phyloP scores from a whole-genome alignment of 345 rosid genomes.

The Salix dunnii region DNA sequence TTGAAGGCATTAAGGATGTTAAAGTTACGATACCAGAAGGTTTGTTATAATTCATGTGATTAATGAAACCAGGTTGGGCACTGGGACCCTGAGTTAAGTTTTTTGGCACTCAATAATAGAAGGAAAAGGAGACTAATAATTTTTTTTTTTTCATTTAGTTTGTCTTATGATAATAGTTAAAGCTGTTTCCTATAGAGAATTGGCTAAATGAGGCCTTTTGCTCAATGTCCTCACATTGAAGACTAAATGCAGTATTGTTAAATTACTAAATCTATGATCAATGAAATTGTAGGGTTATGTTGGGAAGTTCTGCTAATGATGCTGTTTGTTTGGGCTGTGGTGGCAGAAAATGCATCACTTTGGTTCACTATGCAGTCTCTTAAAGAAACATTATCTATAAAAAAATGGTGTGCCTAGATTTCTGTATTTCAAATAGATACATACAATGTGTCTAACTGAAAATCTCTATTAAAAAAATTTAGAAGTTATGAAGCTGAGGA shows the following conservation, averaged over 20 bases:
- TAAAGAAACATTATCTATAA: not conserved
- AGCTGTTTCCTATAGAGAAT: not conserved
- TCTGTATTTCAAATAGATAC: not conserved
- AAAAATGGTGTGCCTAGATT: not conserved
- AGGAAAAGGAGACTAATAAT: constrained; percentile 9
- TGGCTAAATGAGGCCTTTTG: not conserved
- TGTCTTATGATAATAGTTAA: constrained; percentile 6
- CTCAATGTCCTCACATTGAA: too few relatives aligned
- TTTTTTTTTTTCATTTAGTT: not conserved
- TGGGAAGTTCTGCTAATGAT: too few relatives aligned
- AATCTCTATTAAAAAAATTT: not conserved
- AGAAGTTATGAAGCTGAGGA: not conserved
- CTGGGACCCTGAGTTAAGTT: not conserved
- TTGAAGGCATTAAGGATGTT: constrained; percentile 69
- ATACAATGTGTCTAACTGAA: not conserved
- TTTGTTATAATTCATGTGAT: constrained; percentile 30
- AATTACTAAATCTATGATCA: too few relatives aligned
- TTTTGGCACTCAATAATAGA: not conserved
- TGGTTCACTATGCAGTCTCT: not conserved
- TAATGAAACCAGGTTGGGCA: not conserved
- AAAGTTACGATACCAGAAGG: constrained; percentile 76
- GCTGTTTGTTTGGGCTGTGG: too few relatives aligned
- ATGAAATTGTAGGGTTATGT: too few relatives aligned
- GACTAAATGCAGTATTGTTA: too few relatives aligned
- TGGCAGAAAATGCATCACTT: too few relatives aligned